These are phyloP conservation scores for Cucumis melo DNA, from an alignment of 306 rosid genomes.

Conservation along the genomic window DNA sequence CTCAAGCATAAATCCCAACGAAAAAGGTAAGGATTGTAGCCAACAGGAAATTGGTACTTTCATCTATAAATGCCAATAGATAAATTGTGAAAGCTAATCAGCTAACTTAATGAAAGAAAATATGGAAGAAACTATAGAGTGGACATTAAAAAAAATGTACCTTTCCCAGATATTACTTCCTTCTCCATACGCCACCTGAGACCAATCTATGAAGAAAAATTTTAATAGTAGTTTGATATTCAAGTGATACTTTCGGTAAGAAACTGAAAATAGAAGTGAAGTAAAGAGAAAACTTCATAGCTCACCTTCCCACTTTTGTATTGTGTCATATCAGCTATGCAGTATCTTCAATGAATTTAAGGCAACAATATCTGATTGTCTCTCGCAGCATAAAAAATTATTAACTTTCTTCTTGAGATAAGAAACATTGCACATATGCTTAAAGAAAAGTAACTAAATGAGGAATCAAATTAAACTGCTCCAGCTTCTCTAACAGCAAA, in stretches of 20 bases:
- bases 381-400: neutral
- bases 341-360: conserved; percentile 61
- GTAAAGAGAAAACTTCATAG: neutral
- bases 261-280: conserved; percentile 2
- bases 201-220: conserved; percentile 47
- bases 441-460: neutral
- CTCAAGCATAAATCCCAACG: conserved; percentile 3
- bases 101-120: neutral
- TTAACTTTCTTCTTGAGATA: neutral
- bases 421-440: neutral
- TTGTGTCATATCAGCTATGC: conserved; percentile 95
- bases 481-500: neutral
- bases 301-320: conserved; percentile 88
- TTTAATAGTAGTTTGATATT: neutral
- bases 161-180: conserved; percentile 88
- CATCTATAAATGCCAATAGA: neutral
- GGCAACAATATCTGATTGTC: conserved; percentile 24
- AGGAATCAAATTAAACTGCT: neutral
- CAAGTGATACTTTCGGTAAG: neutral
- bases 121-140: neutral
- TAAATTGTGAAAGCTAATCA: neutral
- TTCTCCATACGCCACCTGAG: conserved; percentile 93
- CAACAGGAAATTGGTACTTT: neutral
- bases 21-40: neutral
- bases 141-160: conserved; percentile 18